A percentile compares a stretch with the other conserved stretches of the same genome.
phyloP scores from a whole-genome alignment of 345 rosid species.

The Melaleuca alternifolia region DNA sequence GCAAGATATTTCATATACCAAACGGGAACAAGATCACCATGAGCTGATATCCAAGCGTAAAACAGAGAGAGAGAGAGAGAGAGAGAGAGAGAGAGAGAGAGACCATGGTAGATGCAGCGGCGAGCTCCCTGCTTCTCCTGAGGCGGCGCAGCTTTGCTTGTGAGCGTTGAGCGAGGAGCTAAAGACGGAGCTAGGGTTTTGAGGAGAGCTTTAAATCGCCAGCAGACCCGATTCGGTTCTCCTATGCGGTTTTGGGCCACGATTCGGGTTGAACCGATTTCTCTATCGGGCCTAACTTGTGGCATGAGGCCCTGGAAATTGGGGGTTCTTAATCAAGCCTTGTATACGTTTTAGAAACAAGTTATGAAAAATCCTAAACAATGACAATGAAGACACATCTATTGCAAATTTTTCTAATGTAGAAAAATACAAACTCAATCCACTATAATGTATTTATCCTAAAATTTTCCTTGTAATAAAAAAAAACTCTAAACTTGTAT shows the following conservation, averaged over 20 bases:
- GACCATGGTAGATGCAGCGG: constrained; percentile 28
- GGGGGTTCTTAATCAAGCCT: neutral
- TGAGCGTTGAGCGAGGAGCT: neutral
- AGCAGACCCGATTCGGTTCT: neutral
- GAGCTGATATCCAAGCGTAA: neutral
- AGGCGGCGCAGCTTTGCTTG: neutral
- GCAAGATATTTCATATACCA: neutral
- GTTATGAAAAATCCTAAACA: too few relatives aligned
- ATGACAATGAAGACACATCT: too few relatives aligned
- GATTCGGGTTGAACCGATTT: neutral
- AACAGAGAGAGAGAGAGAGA: neutral
- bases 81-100: neutral
- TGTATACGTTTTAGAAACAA: too few relatives aligned
- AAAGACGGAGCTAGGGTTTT: constrained; percentile 37
- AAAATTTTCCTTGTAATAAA: too few relatives aligned
- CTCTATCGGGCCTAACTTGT: neutral
- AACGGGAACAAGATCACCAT: neutral
- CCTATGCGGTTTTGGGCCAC: neutral
- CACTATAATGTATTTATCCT: too few relatives aligned
- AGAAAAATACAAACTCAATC: too few relatives aligned
- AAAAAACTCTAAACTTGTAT: too few relatives aligned
- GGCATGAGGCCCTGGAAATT: neutral
- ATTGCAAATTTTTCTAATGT: too few relatives aligned
- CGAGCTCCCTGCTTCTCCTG: neutral
- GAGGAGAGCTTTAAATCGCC: neutral